Evolutionary conservation across 495 filamentous ascomycete genomes (phyloP).

Genomic region (Xylaria telfairii): DNA sequence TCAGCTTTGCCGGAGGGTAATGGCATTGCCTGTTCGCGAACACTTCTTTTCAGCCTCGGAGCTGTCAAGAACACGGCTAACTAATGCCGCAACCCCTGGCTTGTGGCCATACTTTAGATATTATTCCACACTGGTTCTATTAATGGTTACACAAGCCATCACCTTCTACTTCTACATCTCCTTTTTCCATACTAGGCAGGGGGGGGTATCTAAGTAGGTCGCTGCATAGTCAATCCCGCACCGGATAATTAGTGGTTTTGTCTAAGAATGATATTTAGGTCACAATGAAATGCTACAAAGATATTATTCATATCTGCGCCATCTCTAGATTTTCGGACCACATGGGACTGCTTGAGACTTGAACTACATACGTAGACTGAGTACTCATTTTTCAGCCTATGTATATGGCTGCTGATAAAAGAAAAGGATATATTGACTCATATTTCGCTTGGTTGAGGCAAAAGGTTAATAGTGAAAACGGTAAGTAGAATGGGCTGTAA

Average conservation of each 20-base stretch:
- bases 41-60: constrained; percentile 9
- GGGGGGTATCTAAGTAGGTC: background rate
- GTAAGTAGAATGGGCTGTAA: too few relatives aligned
- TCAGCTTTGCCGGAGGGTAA: background rate
- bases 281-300: background rate
- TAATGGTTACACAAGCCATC: background rate
- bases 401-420: background rate
- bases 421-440: background rate
- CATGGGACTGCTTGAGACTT: background rate
- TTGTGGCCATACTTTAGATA: background rate
- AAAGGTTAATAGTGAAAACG: too few relatives aligned
- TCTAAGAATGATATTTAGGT: background rate
- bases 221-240: too few relatives aligned
- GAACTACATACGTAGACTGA: too few relatives aligned
- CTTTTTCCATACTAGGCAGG: background rate
- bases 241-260: background rate
- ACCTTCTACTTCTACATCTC: background rate
- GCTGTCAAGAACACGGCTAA: background rate
- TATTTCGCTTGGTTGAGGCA: too few relatives aligned
- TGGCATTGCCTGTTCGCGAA: background rate
- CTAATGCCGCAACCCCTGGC: background rate
- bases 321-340: too few relatives aligned
- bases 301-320: background rate
- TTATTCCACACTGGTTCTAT: background rate
- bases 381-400: background rate